These are phyloP conservation scores for Dendrobium catenatum DNA, from an alignment of 106 monocot genomes.

Conservation along the genomic window DNA sequence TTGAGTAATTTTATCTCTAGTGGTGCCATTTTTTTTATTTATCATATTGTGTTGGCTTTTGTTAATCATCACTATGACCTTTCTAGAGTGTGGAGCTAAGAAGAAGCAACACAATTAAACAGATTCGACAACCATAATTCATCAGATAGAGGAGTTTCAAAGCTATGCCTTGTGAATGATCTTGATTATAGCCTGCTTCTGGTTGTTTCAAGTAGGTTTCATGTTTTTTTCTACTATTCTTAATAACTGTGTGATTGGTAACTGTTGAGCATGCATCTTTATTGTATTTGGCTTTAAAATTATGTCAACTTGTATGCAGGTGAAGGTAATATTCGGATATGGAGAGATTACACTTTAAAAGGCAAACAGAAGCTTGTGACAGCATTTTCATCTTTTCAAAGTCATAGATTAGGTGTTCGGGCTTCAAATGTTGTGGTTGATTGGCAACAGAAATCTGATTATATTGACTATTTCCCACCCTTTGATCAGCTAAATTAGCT, in stretches of 20 bases:
- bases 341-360: slow-evolving; percentile 73
- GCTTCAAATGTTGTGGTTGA: slow-evolving; percentile 59
- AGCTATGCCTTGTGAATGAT: slow-evolving; percentile 90
- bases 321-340: slow-evolving; percentile 87
- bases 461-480: slow-evolving; percentile 2
- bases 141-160: slow-evolving; percentile 81
- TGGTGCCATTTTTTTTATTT: background rate
- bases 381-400: slow-evolving; percentile 82
- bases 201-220: slow-evolving; percentile 67
- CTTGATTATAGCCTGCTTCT: slow-evolving; percentile 91
- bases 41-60: background rate
- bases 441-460: slow-evolving; percentile 92
- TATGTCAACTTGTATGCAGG: slow-evolving; percentile 24
- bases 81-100: slow-evolving; percentile 91
- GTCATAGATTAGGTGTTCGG: slow-evolving; percentile 35
- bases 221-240: background rate
- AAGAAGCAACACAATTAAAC: slow-evolving; percentile 61
- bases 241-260: background rate
- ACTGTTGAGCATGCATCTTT: background rate
- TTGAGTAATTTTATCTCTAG: too few relatives aligned
- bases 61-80: background rate
- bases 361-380: slow-evolving; percentile 80
- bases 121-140: slow-evolving; percentile 77
- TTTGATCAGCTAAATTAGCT: background rate
- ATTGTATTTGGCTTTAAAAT: background rate